Conservation (phyloP, 2,329 filamentous ascomycete species). For the Dendrostoma leiphaemia region DNA sequence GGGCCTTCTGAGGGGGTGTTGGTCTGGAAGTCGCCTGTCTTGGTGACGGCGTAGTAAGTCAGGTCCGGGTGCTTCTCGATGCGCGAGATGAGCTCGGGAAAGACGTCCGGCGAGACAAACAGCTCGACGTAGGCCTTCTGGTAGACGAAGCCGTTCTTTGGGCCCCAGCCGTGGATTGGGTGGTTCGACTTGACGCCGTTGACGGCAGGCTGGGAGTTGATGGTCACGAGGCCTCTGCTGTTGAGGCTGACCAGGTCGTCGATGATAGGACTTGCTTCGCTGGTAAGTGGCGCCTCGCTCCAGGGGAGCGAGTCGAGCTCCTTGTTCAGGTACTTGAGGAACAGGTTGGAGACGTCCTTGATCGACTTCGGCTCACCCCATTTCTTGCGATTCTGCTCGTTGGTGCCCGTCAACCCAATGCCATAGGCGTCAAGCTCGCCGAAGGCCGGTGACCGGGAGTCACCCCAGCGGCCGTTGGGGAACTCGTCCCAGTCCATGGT, state of each 20-base stretch:
- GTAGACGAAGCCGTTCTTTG: slow-evolving; percentile 92
- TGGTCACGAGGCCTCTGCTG: slow-evolving; percentile 81
- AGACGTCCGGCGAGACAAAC: slow-evolving; percentile 76
- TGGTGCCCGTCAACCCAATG: slow-evolving; percentile 89
- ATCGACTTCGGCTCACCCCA: slow-evolving; percentile 86
- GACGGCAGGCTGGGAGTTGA: slow-evolving; percentile 96
- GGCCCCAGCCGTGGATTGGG: slow-evolving; percentile 89
- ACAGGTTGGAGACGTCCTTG: slow-evolving; percentile 77
- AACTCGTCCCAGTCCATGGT: slow-evolving; percentile 99
- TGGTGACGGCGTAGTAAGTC: slow-evolving; percentile 93
- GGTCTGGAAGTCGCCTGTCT: slow-evolving; percentile 75
- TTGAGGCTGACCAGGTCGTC: slow-evolving; percentile 79
- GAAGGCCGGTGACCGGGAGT: slow-evolving; percentile 92
- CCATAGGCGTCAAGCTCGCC: slow-evolving; percentile 94
- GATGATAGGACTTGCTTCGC: slow-evolving; percentile 77
- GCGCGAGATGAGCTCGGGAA: slow-evolving; percentile 72
- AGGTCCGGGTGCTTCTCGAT: slow-evolving; percentile 77
- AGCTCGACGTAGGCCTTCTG: slow-evolving; percentile 97
- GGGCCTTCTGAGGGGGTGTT: slow-evolving; percentile 84
- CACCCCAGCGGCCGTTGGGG: slow-evolving; percentile 97
- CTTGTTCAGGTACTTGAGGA: slow-evolving; percentile 80
- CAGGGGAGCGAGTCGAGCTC: slow-evolving; percentile 83
- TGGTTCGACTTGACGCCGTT: slow-evolving; percentile 87
- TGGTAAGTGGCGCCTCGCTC: slow-evolving; percentile 86
- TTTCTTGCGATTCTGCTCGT: slow-evolving; percentile 91